These are phyloP conservation scores for Spiromastix sp. DNA, from an alignment of 2,329 filamentous ascomycete genomes.

Conservation along the genomic window DNA sequence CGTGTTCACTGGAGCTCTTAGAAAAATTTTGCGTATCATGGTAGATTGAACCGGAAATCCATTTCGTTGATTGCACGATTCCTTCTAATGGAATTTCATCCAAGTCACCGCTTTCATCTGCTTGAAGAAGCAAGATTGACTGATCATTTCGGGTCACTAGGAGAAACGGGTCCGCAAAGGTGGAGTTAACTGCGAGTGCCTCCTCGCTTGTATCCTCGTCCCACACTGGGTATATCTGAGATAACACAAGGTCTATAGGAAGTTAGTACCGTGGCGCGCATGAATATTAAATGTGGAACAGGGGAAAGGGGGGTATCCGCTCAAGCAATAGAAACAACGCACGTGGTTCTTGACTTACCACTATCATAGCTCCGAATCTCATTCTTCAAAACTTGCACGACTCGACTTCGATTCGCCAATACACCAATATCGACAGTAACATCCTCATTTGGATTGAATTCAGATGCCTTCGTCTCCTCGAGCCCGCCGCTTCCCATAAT, in stretches of 20 bases:
- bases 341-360: conserved; percentile 60
- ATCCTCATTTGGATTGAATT: conserved; percentile 85
- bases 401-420: conserved; percentile 66
- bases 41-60: conserved; percentile 78
- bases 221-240: conserved; percentile 84
- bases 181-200: conserved; percentile 65
- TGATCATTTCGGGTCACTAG: conserved; percentile 75
- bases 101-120: conserved; percentile 71
- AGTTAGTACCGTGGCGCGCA: no score
- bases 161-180: conserved; percentile 78
- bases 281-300: no score
- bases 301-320: no score
- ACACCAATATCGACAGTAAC: conserved; percentile 77
- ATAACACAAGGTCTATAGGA: conserved; percentile 63
- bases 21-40: conserved; percentile 53
- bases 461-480: conserved; percentile 66
- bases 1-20: conserved; percentile 21
- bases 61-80: conserved; percentile 53
- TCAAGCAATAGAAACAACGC: no score
- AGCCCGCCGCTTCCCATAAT: conserved; percentile 62
- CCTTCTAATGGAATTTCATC: conserved; percentile 66
- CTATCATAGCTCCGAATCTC: conserved; percentile 87
- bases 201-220: conserved; percentile 78
- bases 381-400: conserved; percentile 77
- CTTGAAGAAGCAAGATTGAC: conserved; percentile 67